These are phyloP conservation scores for Umbellularia californica DNA, from an alignment of 164 flowering plant genomes.

Conservation along the genomic window DNA sequence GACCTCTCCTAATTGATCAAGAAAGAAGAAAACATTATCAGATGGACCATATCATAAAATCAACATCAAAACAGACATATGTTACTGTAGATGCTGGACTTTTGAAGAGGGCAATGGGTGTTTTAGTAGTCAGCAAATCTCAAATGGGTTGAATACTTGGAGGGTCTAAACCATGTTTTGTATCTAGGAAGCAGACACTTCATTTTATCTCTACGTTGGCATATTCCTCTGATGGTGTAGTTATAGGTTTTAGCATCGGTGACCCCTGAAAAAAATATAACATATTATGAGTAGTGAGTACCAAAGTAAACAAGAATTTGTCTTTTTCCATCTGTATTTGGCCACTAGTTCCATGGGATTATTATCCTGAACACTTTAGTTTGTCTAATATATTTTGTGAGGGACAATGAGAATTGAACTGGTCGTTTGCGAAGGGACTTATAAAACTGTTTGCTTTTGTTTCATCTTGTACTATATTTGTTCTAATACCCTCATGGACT, in stretches of 20 bases:
- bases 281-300: not conserved
- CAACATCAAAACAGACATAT: not conserved
- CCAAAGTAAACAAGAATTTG: not conserved
- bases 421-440: no score
- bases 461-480: no score
- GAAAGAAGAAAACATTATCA: not conserved
- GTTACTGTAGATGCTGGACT: no score
- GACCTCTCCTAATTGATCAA: constrained; percentile 28
- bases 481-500: no score
- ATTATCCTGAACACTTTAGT: not conserved
- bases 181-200: not conserved
- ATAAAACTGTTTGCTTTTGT: no score
- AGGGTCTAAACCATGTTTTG: not conserved
- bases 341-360: not conserved
- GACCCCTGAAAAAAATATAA: not conserved
- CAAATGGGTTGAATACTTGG: not conserved
- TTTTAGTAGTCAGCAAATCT: no score
- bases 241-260: not conserved
- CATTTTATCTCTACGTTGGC: not conserved
- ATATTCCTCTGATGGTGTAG: not conserved
- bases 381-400: no score
- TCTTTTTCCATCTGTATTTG: not conserved
- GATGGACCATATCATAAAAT: not conserved
- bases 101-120: no score
- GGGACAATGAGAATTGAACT: no score